Percentiles rank a stretch among this genome's conserved stretches.
Evolutionary conservation across 371 early-diverging fungal genomes (phyloP).

Genomic region (Mortierella sp.): DNA sequence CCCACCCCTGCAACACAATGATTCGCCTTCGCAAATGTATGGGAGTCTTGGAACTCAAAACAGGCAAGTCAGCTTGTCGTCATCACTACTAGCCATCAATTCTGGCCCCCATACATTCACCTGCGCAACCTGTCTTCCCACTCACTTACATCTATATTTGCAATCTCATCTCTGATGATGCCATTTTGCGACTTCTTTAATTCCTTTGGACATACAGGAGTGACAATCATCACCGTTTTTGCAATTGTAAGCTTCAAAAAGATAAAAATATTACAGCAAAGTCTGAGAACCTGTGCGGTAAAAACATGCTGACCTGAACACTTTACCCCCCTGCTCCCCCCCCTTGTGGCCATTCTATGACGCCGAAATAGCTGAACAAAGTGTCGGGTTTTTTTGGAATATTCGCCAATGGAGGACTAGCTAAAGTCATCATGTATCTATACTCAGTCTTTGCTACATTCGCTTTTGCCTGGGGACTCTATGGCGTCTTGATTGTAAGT

Average conservation of each 20-base stretch:
- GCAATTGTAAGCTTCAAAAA: conserved; percentile 47
- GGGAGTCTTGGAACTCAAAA: conserved; percentile 52
- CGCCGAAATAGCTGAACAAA: conserved; percentile 38
- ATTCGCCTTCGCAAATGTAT: conserved; percentile 52
- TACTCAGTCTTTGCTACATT: conserved; percentile 53
- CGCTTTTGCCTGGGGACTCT: conserved; percentile 55
- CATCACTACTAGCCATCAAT: neutral
- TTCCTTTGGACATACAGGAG: conserved; percentile 22
- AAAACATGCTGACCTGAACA: neutral
- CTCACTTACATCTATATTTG: too few relatives aligned
- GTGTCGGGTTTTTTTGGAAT: conserved; percentile 57
- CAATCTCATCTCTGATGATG: neutral
- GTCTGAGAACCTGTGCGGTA: too few relatives aligned
- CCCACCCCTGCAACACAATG: conserved; percentile 15
- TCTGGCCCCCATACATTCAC: neutral
- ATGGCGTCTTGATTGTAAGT: conserved; percentile 50
- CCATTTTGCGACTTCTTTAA: neutral
- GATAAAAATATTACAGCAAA: too few relatives aligned
- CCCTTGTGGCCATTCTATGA: neutral
- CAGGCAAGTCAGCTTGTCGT: conserved; percentile 32
- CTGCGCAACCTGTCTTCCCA: too few relatives aligned
- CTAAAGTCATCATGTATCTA: conserved; percentile 48
- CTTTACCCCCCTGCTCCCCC: neutral
- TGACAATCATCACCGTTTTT: conserved; percentile 51
- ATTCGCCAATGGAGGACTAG: conserved; percentile 44